phyloP scores from a whole-genome alignment of 176 grass and related monocot genomes.

The Olyra latifolia region DNA sequence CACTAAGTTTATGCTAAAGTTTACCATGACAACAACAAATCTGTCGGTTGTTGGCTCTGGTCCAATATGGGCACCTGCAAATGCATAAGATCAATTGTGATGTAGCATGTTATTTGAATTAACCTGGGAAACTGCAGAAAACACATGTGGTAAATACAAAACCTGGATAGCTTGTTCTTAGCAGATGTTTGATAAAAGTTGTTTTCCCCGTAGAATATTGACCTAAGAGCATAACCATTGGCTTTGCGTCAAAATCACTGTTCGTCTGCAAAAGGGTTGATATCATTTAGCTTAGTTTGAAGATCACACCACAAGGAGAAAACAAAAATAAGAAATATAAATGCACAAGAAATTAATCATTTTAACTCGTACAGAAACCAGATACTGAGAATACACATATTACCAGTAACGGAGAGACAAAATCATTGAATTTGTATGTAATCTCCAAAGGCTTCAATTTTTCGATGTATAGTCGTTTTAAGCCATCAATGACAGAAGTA shows the following conservation, averaged over 20 bases:
- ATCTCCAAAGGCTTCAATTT: slow-evolving; percentile 98
- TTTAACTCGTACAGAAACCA: not conserved
- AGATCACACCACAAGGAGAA: slow-evolving; percentile 7
- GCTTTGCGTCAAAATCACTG: slow-evolving; percentile 98
- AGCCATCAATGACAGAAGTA: slow-evolving; percentile 91
- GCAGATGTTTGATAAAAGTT: slow-evolving; percentile 95
- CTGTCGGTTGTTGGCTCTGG: slow-evolving; percentile 97
- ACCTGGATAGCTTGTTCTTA: slow-evolving; percentile 94
- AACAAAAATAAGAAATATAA: not conserved
- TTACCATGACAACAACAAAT: slow-evolving; percentile 99
- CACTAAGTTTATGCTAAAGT: slow-evolving; percentile 1
- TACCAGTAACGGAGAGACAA: slow-evolving; percentile 88
- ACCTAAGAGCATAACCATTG: slow-evolving; percentile 99
- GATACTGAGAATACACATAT: slow-evolving; percentile 11
- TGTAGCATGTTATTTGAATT: slow-evolving; percentile 9
- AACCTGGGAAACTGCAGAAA: not conserved
- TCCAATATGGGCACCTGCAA: slow-evolving; percentile 97
- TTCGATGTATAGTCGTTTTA: slow-evolving; percentile 90
- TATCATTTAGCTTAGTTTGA: slow-evolving; percentile 19
- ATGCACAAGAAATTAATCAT: not conserved
- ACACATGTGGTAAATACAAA: slow-evolving; percentile 8
- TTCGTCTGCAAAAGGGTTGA: slow-evolving; percentile 64
- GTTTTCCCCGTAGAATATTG: slow-evolving; percentile 99
- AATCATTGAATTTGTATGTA: slow-evolving; percentile 96
- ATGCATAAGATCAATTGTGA: slow-evolving; percentile 38